Evolutionary conservation across 345 rosid genomes (phyloP), one percentile per base, ranked within the genome.

Genomic region (Triadica sebifera): DNA sequence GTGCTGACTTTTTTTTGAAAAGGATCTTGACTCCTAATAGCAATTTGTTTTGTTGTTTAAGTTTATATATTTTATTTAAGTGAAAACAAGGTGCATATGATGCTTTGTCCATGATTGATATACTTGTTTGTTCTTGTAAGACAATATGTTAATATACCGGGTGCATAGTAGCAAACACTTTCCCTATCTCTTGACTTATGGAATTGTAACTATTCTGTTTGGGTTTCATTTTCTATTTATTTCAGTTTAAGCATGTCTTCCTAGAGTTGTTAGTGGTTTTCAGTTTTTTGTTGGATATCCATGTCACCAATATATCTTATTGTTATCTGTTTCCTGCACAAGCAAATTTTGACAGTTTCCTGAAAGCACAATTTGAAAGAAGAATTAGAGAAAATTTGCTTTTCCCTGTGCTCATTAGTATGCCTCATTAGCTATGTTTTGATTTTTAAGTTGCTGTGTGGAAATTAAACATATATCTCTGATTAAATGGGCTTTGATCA

Each of bases 401-500:
- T 53, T 63, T 17, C 0, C 38, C 16, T 52, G 15, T 50, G 37
- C 10, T 34, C 19, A 10, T 9, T 72, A 49, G 6, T 16, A 6
- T 46, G 45, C 56, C n/a, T 19, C 47, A 62, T 8, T n/a, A 52
- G 12, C 29, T 11, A 51, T 1, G 55, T 43, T 29, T 8, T 16
- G 17, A 8, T 46, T 73, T 43, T n/a, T 16, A 13, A 29, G 20
- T 60, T 78, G 69, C 41, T 51, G 17, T 70, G 6, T 49, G 57
- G 70, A 24, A 0, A 12, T 24, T 38, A 70, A 43, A 47, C 29
- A 17, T 24, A 2, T 20, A 17, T 52, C 73, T 72, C 13, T 34
- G 16, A 41, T 60, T 47, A 70, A 67, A 70, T 79, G 57, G 73
- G 49, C 53, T 75, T 51, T 75, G 71, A 74, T 82, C 41, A 51